Evolutionary conservation across 306 rosid genomes (phyloP).

Genomic region (Vachellia pachyceras): DNA sequence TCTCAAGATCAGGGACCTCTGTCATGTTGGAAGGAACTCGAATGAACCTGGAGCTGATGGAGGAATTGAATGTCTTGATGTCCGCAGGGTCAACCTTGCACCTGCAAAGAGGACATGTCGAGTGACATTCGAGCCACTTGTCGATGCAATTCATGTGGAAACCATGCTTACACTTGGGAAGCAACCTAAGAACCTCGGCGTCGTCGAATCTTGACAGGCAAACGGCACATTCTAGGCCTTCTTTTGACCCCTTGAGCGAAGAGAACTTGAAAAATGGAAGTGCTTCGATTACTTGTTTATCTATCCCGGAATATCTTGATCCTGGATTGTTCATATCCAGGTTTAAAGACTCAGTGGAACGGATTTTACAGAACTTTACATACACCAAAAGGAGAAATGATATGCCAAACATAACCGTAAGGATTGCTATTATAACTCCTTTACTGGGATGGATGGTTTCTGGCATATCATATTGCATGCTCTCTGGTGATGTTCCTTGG

Average conservation of each 20-base stretch:
- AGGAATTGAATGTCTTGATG: conserved; percentile 40
- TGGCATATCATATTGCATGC: conserved; percentile 28
- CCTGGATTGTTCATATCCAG: conserved; percentile 24
- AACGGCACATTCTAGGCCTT: conserved; percentile 73
- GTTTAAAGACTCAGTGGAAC: conserved; percentile 10
- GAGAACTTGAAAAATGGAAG: conserved; percentile 72
- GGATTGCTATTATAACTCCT: conserved; percentile 55
- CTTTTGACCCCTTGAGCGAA: conserved; percentile 58
- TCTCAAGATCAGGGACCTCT: conserved; percentile 71
- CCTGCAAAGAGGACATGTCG: conserved; percentile 86
- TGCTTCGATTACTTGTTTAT: conserved; percentile 68
- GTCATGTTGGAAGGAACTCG: conserved; percentile 57
- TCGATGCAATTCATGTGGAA: conserved; percentile 65
- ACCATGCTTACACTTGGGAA: conserved; percentile 68
- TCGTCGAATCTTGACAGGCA: conserved; percentile 68
- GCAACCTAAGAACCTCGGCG: conserved; percentile 59
- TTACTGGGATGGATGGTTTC: conserved; percentile 56
- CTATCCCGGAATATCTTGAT: conserved; percentile 65
- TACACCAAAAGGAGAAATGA: conserved; percentile 65
- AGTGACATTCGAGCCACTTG: conserved; percentile 71
- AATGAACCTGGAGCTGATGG: conserved; percentile 68
- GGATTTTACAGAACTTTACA: conserved; percentile 60
- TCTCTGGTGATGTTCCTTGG: conserved; percentile 1
- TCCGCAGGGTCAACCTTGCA: conserved; percentile 48
- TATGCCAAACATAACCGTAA: conserved; percentile 53